Evolutionary conservation across 2,329 filamentous ascomycete genomes (phyloP).

Genomic region (Colletotrichum salicis): DNA sequence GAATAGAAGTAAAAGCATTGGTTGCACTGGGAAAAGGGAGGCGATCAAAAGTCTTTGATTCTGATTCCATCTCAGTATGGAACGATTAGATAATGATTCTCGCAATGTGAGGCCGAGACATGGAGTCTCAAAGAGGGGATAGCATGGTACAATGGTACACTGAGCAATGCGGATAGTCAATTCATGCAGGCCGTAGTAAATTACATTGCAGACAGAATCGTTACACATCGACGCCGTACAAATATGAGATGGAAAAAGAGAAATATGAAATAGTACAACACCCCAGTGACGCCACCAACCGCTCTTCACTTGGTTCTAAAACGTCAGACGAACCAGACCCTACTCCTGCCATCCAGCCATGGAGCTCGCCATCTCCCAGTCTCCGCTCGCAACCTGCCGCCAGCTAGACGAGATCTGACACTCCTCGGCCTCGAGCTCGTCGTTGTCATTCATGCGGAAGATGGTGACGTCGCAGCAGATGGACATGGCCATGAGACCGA

Average conservation of each 20-base stretch:
- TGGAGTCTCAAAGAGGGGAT: not conserved
- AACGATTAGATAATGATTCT: not conserved
- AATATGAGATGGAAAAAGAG: not conserved
- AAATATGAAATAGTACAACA: not conserved
- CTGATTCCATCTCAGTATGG: not conserved
- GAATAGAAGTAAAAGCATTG: no score
- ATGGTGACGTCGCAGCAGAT: constrained; percentile 47
- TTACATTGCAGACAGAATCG: constrained; percentile 1
- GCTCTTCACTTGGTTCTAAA: not conserved
- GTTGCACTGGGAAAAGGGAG: not conserved
- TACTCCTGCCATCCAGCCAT: constrained; percentile 36
- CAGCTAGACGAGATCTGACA: constrained; percentile 45
- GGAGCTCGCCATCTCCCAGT: constrained; percentile 42
- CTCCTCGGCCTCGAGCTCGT: constrained; percentile 42
- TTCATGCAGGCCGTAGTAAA: constrained; percentile 21
- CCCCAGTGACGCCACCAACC: not conserved
- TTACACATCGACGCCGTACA: constrained; percentile 13
- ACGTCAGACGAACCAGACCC: not conserved
- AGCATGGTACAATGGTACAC: not conserved
- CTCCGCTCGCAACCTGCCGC: constrained; percentile 50
- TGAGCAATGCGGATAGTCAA: not conserved
- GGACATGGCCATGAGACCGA: constrained; percentile 50
- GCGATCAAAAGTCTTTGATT: not conserved
- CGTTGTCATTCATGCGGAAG: constrained; percentile 39
- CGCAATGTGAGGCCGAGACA: no score